These are phyloP conservation scores for Pyrenophora teres DNA, from an alignment of 2,329 filamentous ascomycete genomes.

Conservation along the genomic window DNA sequence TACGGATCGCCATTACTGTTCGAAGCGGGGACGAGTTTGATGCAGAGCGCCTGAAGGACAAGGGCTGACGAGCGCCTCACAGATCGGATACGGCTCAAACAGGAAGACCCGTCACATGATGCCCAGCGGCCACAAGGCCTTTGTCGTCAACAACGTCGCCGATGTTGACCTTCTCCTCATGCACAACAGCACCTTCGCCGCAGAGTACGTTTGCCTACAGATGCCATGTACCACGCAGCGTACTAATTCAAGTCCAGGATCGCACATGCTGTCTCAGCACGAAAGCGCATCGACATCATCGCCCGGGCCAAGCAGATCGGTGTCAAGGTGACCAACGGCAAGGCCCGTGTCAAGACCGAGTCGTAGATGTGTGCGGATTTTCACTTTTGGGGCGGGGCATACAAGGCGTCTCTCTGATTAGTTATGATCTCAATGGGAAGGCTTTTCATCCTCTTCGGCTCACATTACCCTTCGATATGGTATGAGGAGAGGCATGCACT, in stretches of 20 bases:
- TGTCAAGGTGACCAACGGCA: conserved; percentile 99
- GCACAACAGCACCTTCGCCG: conserved; percentile 99
- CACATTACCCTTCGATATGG: conserved; percentile 24
- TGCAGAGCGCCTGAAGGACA: conserved; percentile 2
- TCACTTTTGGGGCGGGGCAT: conserved; percentile 41
- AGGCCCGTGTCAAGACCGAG: conserved; percentile 98
- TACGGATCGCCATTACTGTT: conserved; percentile 58
- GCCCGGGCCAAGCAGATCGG: conserved; percentile 96
- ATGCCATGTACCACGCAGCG: not conserved
- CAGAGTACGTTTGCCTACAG: conserved; percentile 71
- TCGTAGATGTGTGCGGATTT: conserved; percentile 54
- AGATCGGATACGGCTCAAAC: conserved; percentile 99
- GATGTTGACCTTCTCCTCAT: conserved; percentile 98
- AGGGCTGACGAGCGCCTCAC: conserved; percentile 43
- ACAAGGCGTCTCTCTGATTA: conserved; percentile 48
- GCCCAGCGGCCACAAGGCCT: conserved; percentile 99
- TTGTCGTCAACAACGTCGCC: conserved; percentile 93
- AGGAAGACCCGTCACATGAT: conserved; percentile 99
- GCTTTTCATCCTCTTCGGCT: conserved; percentile 37
- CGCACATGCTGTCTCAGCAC: conserved; percentile 94
- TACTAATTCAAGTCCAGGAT: conserved; percentile 66
- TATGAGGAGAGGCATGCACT: conserved; percentile 36
- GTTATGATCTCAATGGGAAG: conserved; percentile 45
- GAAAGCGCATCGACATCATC: conserved; percentile 98
- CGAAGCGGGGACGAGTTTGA: not conserved